Conservation (phyloP, 2,329 filamentous ascomycete genomes). For the Sporothrix inflata region DNA sequence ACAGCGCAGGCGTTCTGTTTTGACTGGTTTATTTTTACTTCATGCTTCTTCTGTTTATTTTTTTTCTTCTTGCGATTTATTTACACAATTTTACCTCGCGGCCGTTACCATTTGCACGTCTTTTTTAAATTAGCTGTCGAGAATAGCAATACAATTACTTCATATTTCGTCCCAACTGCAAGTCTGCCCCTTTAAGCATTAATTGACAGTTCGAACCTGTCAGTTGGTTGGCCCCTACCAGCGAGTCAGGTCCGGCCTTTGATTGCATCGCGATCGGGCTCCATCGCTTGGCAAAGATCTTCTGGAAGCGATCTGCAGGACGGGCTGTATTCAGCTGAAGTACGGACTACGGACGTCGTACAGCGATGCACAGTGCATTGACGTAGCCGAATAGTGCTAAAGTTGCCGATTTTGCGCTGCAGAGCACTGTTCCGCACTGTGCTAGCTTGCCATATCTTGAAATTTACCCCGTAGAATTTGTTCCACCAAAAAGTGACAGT, state of each 20-base stretch:
- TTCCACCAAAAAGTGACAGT: constrained; percentile 54
- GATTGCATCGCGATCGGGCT: neutral
- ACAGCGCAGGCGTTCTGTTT: constrained; percentile 17
- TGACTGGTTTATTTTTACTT: neutral
- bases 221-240: neutral
- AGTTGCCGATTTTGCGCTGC: neutral
- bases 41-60: neutral
- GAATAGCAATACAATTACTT: neutral
- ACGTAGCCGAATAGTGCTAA: neutral
- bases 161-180: neutral
- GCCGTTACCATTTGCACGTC: neutral
- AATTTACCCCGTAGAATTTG: neutral
- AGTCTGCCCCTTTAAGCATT: neutral
- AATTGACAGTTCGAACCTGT: neutral
- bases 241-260: neutral
- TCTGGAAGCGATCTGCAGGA: neutral
- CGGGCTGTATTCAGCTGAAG: neutral
- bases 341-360: no score
- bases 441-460: neutral
- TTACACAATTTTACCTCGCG: neutral
- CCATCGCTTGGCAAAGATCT: constrained; percentile 10
- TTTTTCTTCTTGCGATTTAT: neutral
- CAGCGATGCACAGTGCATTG: neutral
- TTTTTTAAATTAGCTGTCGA: neutral
- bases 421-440: neutral